A percentile compares a stretch with the other conserved stretches of the same genome.
Evolutionary conservation across 352 stramenopile species (phyloP).

Genomic region (Phytophthora tentaculata): DNA sequence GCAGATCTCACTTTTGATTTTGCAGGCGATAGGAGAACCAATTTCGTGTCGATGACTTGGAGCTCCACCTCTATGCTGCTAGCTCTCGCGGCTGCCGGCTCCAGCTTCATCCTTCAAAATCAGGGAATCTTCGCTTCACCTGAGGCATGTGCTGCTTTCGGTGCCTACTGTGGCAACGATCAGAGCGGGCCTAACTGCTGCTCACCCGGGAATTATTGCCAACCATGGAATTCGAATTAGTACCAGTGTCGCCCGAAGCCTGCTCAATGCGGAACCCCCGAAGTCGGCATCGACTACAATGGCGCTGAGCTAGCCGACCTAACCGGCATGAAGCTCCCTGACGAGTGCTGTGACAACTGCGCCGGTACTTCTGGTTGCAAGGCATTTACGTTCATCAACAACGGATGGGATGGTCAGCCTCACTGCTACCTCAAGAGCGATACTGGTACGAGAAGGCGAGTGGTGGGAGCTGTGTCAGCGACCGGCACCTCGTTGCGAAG

Average conservation of each 20-base stretch:
- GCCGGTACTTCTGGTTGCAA: slow-evolving; percentile 10
- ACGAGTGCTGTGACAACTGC: slow-evolving; percentile 27
- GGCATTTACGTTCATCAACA: slow-evolving; percentile 42
- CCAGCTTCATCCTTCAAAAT: background rate
- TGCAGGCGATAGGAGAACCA: background rate
- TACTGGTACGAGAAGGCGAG: slow-evolving; percentile 16
- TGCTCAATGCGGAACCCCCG: slow-evolving; percentile 33
- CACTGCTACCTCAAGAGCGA: slow-evolving; percentile 42
- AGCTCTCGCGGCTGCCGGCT: background rate
- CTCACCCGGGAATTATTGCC: slow-evolving; percentile 46
- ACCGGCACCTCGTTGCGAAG: background rate
- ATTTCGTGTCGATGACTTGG: background rate
- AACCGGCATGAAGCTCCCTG: slow-evolving; percentile 14
- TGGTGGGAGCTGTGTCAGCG: background rate
- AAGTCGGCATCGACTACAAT: slow-evolving; percentile 44
- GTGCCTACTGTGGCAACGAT: slow-evolving; percentile 34
- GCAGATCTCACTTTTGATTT: background rate
- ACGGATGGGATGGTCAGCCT: slow-evolving; percentile 31
- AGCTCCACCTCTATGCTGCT: background rate
- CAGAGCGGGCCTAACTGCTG: slow-evolving; percentile 39
- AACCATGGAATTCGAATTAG: slow-evolving; percentile 51
- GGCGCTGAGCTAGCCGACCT: slow-evolving; percentile 27
- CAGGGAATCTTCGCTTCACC: background rate
- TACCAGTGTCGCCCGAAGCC: slow-evolving; percentile 48
- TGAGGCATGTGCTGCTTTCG: background rate